These are phyloP conservation scores for Hyphopichia homilentoma DNA, from an alignment of 805 yeast species.

Conservation along the genomic window DNA sequence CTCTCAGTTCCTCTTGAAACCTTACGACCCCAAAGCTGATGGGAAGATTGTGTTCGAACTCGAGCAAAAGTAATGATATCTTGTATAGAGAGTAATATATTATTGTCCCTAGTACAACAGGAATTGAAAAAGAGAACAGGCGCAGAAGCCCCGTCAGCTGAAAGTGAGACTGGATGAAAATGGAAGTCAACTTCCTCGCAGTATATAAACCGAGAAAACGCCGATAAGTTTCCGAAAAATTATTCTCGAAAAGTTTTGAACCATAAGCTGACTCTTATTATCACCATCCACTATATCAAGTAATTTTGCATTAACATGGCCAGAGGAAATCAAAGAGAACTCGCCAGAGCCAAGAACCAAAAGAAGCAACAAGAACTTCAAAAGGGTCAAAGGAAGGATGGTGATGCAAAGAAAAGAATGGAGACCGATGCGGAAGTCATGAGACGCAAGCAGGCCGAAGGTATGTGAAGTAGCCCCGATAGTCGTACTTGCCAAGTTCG, in stretches of 20 bases:
- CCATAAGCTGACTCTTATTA: too few relatives aligned
- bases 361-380: conserved; percentile 71
- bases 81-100: too few relatives aligned
- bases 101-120: too few relatives aligned
- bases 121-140: too few relatives aligned
- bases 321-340: conserved; percentile 94
- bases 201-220: too few relatives aligned
- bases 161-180: too few relatives aligned
- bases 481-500: too few relatives aligned
- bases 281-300: too few relatives aligned
- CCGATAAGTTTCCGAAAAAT: too few relatives aligned
- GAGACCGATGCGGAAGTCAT: conserved; percentile 88
- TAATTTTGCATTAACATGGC: conserved; percentile 73
- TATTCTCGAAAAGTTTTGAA: too few relatives aligned
- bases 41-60: conserved; percentile 49
- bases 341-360: conserved; percentile 82
- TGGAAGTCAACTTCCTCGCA: too few relatives aligned
- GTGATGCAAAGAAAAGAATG: conserved; percentile 82
- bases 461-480: conserved; percentile 47
- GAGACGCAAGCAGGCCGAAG: conserved; percentile 83
- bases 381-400: conserved; percentile 60
- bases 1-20: conserved; percentile 73
- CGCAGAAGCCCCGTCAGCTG: too few relatives aligned
- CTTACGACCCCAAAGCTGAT: conserved; percentile 69
- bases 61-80: conserved; percentile 47